Conservation (phyloP, 2,329 filamentous ascomycete genomes). For the Chaetothyriales sp. region DNA sequence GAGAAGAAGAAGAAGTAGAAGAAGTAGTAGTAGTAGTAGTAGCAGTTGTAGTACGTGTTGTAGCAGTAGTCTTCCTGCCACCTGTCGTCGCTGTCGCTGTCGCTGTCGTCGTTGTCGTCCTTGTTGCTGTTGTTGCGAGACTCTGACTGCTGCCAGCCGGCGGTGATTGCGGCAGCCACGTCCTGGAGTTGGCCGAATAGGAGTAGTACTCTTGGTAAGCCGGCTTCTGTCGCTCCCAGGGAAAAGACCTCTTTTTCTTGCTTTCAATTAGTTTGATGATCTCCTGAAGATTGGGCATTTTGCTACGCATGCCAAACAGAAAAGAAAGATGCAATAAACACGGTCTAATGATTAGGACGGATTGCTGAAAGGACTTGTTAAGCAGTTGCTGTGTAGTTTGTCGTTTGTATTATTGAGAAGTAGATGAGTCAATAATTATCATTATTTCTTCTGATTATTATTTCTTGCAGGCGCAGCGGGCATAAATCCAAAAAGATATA, state of each 20-base stretch:
- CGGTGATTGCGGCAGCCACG: slow-evolving; percentile 13
- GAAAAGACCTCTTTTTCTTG: slow-evolving; percentile 12
- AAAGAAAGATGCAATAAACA: neutral
- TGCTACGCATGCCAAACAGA: neutral
- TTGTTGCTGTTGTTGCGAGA: neutral
- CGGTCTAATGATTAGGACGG: neutral
- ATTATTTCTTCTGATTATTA: too few species aligned
- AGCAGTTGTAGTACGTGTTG: too few species aligned
- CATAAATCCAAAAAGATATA: too few species aligned
- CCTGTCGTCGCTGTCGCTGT: neutral
- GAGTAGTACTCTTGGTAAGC: slow-evolving; percentile 15
- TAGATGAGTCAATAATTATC: too few species aligned
- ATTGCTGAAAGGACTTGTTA: neutral
- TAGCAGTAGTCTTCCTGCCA: neutral
- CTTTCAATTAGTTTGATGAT: slow-evolving; percentile 13
- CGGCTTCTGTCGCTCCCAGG: slow-evolving; percentile 15
- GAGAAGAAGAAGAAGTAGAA: too few species aligned
- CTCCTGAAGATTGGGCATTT: slow-evolving; percentile 5
- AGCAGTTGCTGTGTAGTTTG: too few species aligned
- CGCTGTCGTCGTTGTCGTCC: neutral
- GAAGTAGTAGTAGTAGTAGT: too few species aligned
- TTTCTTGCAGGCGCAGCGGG: too few species aligned
- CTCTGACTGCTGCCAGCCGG: neutral
- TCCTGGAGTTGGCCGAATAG: slow-evolving; percentile 7
- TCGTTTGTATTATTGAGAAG: too few species aligned